A percentile compares a stretch with the other conserved stretches of the same genome.
These are phyloP conservation scores for Crepidotus variabilis DNA, from an alignment of 768 basidiomycete genomes.

Conservation along the genomic window DNA sequence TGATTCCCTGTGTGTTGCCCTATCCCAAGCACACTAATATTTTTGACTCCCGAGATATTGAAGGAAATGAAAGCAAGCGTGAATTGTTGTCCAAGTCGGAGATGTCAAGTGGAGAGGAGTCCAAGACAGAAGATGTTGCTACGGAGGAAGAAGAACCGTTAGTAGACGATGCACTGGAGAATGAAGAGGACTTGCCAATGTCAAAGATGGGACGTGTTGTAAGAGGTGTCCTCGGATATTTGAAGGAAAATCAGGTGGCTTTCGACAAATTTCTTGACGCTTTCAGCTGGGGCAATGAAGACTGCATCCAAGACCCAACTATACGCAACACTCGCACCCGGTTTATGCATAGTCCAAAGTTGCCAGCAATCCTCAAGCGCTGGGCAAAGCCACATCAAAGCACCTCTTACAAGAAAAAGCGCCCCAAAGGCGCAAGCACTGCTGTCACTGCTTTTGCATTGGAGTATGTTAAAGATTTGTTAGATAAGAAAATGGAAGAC, in stretches of 20 bases:
- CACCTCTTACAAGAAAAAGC: neutral
- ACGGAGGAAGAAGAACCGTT: neutral
- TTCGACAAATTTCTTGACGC: neutral
- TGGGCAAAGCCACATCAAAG: slow-evolving; percentile 1
- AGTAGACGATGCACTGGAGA: neutral
- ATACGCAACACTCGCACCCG: neutral
- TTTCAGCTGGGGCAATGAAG: neutral
- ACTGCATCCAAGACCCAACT: neutral
- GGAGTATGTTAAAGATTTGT: neutral
- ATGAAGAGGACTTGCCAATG: neutral
- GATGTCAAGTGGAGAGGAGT: neutral
- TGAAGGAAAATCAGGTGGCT: neutral
- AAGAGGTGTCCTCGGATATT: neutral
- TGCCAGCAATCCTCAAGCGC: neutral
- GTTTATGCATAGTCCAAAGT: neutral
- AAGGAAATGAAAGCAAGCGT: neutral
- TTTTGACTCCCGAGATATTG: neutral
- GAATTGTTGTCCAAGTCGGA: neutral
- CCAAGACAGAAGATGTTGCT: neutral
- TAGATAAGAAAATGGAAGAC: neutral
- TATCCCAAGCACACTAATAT: neutral
- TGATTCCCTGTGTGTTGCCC: neutral
- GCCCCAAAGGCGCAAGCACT: neutral
- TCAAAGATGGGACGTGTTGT: neutral
- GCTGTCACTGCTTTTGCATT: neutral